Conservation (phyloP, 192 early-diverging fungal genomes). For the Dissophora ornata region DNA sequence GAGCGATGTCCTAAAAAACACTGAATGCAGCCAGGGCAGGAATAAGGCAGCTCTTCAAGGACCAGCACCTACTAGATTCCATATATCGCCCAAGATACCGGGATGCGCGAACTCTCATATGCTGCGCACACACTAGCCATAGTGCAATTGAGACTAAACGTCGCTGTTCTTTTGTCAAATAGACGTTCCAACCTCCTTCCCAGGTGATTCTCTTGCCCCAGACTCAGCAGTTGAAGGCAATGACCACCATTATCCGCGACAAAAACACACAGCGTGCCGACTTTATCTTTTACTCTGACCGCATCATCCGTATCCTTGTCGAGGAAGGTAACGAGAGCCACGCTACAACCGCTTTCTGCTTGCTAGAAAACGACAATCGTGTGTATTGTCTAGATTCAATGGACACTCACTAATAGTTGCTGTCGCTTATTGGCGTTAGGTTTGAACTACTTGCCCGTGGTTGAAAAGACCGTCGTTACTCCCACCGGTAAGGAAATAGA, state of each 20-base stretch:
- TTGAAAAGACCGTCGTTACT: slow-evolving; percentile 80
- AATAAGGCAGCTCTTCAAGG: too few species aligned
- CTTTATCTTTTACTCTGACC: slow-evolving; percentile 95
- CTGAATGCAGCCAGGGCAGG: too few species aligned
- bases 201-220: slow-evolving; percentile 77
- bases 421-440: slow-evolving; percentile 65
- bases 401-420: too few species aligned
- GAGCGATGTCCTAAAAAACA: too few species aligned
- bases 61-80: too few species aligned
- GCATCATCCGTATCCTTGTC: slow-evolving; percentile 87
- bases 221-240: slow-evolving; percentile 80
- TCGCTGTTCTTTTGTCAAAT: neutral
- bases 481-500: slow-evolving; percentile 70
- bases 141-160: too few species aligned
- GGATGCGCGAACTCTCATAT: too few species aligned
- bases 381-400: too few species aligned
- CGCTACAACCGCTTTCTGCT: neutral
- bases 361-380: too few species aligned
- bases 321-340: slow-evolving; percentile 80
- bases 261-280: slow-evolving; percentile 83
- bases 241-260: slow-evolving; percentile 89
- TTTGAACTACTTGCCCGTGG: slow-evolving; percentile 90
- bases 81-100: too few species aligned
- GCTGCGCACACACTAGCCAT: too few species aligned
- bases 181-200: slow-evolving; percentile 56